phyloP scores from a whole-genome alignment of 768 basidiomycete species.

The Calocybe gangraenosa region DNA sequence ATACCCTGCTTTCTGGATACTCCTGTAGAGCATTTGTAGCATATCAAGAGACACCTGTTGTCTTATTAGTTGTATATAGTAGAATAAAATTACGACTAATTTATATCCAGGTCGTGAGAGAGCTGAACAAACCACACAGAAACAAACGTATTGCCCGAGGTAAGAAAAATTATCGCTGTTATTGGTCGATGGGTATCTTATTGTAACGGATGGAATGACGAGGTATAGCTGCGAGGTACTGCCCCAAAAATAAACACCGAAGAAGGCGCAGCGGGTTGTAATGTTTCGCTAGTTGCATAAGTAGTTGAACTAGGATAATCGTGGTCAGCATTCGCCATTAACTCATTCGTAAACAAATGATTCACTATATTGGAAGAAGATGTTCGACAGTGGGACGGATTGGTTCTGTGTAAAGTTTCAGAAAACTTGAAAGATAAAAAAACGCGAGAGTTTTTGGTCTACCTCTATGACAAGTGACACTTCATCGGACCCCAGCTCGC shows the following conservation, averaged over 20 bases:
- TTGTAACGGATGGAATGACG: conserved; percentile 34
- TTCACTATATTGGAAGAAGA: conserved; percentile 61
- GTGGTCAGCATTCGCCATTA: background rate
- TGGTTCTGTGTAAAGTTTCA: conserved; percentile 36
- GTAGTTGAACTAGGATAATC: conserved; percentile 38
- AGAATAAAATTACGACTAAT: too few relatives aligned
- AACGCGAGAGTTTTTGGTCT: too few relatives aligned
- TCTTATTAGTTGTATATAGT: too few relatives aligned
- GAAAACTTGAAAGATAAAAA: conserved; percentile 1
- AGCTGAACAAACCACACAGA: too few relatives aligned
- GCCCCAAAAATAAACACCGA: conserved; percentile 43
- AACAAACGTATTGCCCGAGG: too few relatives aligned
- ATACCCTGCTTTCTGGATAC: too few relatives aligned
- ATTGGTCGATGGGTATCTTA: conserved; percentile 14
- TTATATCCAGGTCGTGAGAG: too few relatives aligned
- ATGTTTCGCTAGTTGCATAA: conserved; percentile 44
- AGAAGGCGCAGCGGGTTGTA: conserved; percentile 58
- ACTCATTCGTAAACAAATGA: too few relatives aligned
- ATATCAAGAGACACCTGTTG: too few relatives aligned
- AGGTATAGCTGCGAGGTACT: conserved; percentile 46
- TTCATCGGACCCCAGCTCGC: conserved; percentile 18
- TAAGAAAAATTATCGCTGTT: too few relatives aligned
- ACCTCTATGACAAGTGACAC: conserved; percentile 29
- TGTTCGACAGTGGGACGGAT: conserved; percentile 42
- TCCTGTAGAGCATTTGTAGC: background rate